Evolutionary conservation across 2,329 filamentous ascomycete genomes (phyloP).

Genomic region (Trichoderma citrinoviride): DNA sequence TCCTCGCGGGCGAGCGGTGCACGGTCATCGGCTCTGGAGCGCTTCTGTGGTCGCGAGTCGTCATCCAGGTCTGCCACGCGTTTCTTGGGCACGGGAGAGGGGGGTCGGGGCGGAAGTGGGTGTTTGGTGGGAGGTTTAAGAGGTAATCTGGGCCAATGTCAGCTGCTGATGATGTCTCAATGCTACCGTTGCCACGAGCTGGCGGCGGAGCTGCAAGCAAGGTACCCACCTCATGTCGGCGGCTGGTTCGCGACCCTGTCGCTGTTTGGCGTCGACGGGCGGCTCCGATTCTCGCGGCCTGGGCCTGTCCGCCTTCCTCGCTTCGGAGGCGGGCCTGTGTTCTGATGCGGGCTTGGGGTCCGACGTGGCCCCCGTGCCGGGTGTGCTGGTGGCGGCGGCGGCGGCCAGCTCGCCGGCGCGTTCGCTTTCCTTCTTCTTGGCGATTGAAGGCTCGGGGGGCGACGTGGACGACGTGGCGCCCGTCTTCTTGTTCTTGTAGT

Average conservation of each 20-base stretch:
- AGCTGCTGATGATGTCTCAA: neutral
- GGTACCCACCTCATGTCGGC: slow-evolving; percentile 34
- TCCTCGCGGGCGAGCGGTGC: slow-evolving; percentile 37
- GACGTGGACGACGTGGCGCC: slow-evolving; percentile 37
- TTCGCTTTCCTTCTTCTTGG: slow-evolving; percentile 35
- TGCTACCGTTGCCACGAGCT: slow-evolving; percentile 21
- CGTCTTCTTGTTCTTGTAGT: slow-evolving; percentile 57
- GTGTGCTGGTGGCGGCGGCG: neutral
- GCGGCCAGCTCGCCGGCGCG: slow-evolving; percentile 29
- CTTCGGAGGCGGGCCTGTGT: slow-evolving; percentile 21
- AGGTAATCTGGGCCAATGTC: slow-evolving; percentile 31
- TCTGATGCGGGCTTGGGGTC: slow-evolving; percentile 27
- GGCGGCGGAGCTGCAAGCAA: slow-evolving; percentile 5
- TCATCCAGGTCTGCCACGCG: slow-evolving; percentile 46
- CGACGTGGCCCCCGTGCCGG: slow-evolving; percentile 14
- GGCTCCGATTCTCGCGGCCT: slow-evolving; percentile 28
- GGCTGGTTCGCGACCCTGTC: slow-evolving; percentile 31
- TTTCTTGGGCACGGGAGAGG: slow-evolving; percentile 49
- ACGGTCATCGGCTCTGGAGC: slow-evolving; percentile 40
- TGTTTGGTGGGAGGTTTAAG: slow-evolving; percentile 37
- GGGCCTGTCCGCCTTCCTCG: slow-evolving; percentile 29
- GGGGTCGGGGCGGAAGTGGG: slow-evolving; percentile 36
- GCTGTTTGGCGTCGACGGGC: slow-evolving; percentile 32
- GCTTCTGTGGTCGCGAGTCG: slow-evolving; percentile 46
- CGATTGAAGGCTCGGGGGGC: slow-evolving; percentile 36